Base-by-base conservation (phyloP, 2,329 filamentous ascomycete genomes). In the Trichoderma hamatum region DNA sequence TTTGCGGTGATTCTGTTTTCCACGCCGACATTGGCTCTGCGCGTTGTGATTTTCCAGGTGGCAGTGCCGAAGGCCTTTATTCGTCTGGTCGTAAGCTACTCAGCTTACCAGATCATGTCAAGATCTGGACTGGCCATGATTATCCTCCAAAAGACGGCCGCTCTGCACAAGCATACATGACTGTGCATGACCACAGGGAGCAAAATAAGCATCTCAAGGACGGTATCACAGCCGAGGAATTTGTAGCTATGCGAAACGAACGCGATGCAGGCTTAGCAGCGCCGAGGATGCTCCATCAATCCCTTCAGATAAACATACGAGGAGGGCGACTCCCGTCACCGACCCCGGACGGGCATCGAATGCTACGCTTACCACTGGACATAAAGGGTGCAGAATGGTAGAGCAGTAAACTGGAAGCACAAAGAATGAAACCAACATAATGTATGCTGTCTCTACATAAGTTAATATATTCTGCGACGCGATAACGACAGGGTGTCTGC, bases 121-220 rank as follows among this genome's bases (percentile, higher is more conserved):
- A 81, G 60, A 80, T 88, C 55, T 88, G 84, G 81, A 84, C 82
- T 0, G 85, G 85, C 0, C 86, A 88, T 68, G 86, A 88, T 71
- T 88, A 88, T 69, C 76, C 76, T 0, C 84, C 85, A 0, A 74
- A 73, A 1, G 73, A 63, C 0, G 78, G 82, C 4, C 68, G 69
- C 0, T 74, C 71, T 0, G 80, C 84, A 0, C 69, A 80, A 0
- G 75, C 85, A 0, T 84, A 74, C 34, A 76, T 82, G 71, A 86
- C 77, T 0, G 84, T 87, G 0, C 71, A 72, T 1, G 80, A 84
- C 7, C 85, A 88, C 34, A 79, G 73, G n/a, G 69, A 72, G 39
- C 71, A 77, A 13, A 87, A 87, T 69, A 84, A 82, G 69, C 85
- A 87, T 71, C 73, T 87, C 2, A 80, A 78, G 26, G 79, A 82